Percentiles rank a stretch among this genome's conserved stretches.
Conservation (phyloP, 1,284 basidiomycete genomes). For the Leucoagaricus sp. region DNA sequence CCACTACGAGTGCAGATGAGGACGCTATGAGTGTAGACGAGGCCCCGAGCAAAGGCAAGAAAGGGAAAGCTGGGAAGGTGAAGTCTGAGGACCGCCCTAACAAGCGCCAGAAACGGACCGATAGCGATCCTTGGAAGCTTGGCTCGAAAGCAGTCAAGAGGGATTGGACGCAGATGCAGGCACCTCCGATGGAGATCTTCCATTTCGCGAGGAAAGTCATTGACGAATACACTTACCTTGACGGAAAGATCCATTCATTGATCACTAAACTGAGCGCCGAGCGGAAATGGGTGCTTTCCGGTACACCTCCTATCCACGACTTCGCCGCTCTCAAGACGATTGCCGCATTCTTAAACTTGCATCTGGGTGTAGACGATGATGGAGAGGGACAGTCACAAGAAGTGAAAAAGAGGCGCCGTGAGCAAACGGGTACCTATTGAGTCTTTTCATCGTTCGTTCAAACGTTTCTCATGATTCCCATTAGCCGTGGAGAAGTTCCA, state of each 20-base stretch:
- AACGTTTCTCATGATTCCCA: not conserved
- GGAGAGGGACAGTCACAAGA: constrained; percentile 76
- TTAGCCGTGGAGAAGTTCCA: constrained; percentile 91
- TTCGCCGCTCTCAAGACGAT: constrained; percentile 92
- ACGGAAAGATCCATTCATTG: constrained; percentile 78
- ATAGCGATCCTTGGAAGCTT: constrained; percentile 83
- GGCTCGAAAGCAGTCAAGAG: constrained; percentile 59
- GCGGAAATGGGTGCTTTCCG: constrained; percentile 93
- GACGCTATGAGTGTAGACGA: constrained; percentile 64
- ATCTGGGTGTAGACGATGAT: constrained; percentile 89
- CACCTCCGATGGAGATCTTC: constrained; percentile 91
- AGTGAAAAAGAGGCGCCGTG: constrained; percentile 78
- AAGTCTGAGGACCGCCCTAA: constrained; percentile 53
- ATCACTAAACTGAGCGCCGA: constrained; percentile 79
- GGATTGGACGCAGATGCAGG: constrained; percentile 80
- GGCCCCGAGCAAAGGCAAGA: constrained; percentile 33
- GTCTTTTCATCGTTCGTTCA: not conserved
- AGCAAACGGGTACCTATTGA: constrained; percentile 73
- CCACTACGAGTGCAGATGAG: constrained; percentile 46
- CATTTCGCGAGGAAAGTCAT: constrained; percentile 87
- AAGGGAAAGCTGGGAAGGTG: constrained; percentile 47
- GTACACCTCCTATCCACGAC: constrained; percentile 91
- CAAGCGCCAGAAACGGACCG: constrained; percentile 68
- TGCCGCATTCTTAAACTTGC: constrained; percentile 82
- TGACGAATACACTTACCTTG: constrained; percentile 95